Conservation (phyloP, 306 rosid genomes). For the Cyamopsis tetragonoloba region DNA sequence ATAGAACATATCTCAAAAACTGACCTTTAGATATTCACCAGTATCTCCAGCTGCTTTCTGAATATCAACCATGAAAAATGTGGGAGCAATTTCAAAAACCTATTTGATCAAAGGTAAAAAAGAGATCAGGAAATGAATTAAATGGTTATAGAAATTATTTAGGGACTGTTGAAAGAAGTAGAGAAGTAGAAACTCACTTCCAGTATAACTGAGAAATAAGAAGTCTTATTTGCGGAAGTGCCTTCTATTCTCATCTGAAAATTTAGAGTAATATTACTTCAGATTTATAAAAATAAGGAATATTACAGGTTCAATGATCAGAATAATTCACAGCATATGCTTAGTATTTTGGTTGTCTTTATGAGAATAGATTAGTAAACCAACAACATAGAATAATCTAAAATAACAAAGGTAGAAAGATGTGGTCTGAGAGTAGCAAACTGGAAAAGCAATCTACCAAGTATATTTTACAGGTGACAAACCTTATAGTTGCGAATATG, state of each 20-base stretch:
- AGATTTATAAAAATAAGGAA: constrained; percentile 4
- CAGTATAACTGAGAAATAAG: constrained; percentile 77
- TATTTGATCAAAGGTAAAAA: constrained; percentile 21
- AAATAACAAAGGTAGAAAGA: background rate
- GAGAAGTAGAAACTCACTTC: constrained; percentile 51
- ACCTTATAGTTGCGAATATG: constrained; percentile 92
- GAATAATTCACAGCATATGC: background rate
- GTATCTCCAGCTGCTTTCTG: constrained; percentile 86
- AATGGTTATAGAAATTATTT: background rate
- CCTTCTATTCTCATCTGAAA: constrained; percentile 96
- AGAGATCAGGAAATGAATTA: background rate
- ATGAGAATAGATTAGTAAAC: background rate
- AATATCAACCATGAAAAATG: constrained; percentile 85
- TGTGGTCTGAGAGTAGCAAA: constrained; percentile 7
- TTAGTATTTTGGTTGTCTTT: background rate
- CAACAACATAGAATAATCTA: background rate
- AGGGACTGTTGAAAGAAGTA: background rate
- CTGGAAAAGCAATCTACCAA: background rate
- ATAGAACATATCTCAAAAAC: constrained; percentile 23
- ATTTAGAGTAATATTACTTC: constrained; percentile 13
- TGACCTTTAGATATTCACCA: constrained; percentile 73
- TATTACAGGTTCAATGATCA: background rate
- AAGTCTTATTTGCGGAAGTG: constrained; percentile 47
- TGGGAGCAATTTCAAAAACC: constrained; percentile 83
- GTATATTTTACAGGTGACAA: background rate